Base-by-base conservation (phyloP, 441 rosid species). In the Arabidopsis lyrata region DNA sequence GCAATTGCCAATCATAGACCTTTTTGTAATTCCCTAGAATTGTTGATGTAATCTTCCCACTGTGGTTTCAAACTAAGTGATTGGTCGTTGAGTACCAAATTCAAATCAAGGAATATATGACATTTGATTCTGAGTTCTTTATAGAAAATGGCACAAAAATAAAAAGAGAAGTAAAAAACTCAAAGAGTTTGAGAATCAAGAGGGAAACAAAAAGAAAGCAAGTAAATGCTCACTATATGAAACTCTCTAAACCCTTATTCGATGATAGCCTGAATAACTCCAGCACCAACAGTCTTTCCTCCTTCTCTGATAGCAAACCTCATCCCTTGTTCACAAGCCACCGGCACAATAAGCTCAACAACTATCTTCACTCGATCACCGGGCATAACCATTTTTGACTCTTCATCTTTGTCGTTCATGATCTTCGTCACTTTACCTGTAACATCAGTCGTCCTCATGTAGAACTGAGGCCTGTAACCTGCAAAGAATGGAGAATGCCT, bases 261-360 rank as follows among this genome's bases (percentile, higher is more conserved):
- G 65, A 96, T 64, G 76, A 96, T 93, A 39, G 96, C 70, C 85
- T 86, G 90, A 84, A 96, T 96, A 60, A 93, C 99, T 61, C 95
- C 93, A 29, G 97, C 97, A 50, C 97, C 99, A 59, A 93, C 93
- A 16, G 97, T 96, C 91, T 87, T 90, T 44, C 99, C 99, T 62
- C 96, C 99, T 87, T 96, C 98, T 82, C 97, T 83, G 63, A 96
- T 93, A 53, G 99, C 98, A 84, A 96, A 93, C 83, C 99, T 86
- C 99, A 91, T 93, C 5, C 99, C 96, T 81, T 86, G 94, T 72
- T 96, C 96, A 83, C 97, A 93, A 81, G 98, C 97, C 61, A 96
- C 97, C 0, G 98, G 98, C 87, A 91, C 77, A 66, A 90, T 90
- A 50, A 96, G 96, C 82, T 91, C 98, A 31, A 96, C 97, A 41